Evolutionary conservation across 2,329 filamentous ascomycete genomes (phyloP), one percentile per base, ranked within the genome.

Genomic region (Orbilia quercus): DNA sequence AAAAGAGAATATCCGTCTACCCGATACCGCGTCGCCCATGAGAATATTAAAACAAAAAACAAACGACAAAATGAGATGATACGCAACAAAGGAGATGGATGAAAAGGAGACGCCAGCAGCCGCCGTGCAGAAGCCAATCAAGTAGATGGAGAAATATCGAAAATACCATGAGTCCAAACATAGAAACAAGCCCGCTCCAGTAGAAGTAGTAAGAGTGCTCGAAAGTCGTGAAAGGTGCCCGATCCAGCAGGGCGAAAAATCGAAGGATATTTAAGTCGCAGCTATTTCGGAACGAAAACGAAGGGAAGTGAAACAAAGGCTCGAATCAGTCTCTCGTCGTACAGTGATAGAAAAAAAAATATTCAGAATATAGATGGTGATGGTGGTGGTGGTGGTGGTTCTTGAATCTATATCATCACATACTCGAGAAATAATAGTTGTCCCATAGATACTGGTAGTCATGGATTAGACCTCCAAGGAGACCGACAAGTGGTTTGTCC

Each of bases 381-480:
- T n/a, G n/a, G n/a, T n/a, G n/a, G n/a, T n/a, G n/a, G n/a, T n/a
- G n/a, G n/a, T n/a, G n/a, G n/a, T 16, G 45, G 14, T 64, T 63
- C 20, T 65, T 65, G 47, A 54, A 55, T 50, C 47, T 40, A 58
- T 64, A 48, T 47, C 23, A 64, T 69, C 62, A 74, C 70, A 67
- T 74, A 74, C 70, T 89, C 16, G 87, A 85, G 81, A 98, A 99
- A 82, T 98, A 96, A 81, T 97, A 98, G 78, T 96, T 93, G 82
- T 97, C 92, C 95, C 95, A 99, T 31, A 99, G 84, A 80, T 96
- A 98, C 81, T 96, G 91, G 80, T 99, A 99, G 80, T 99, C 95
- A 80, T 97, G 92, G 75, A 98, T 82, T 48, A 99, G 90, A 66
- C 91, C 91, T 7, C 89, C 90, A 22, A 96, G 84, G 79, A 99